Base-by-base conservation (phyloP, 176 grass and related monocot species). In the Phoenix roebelenii region DNA sequence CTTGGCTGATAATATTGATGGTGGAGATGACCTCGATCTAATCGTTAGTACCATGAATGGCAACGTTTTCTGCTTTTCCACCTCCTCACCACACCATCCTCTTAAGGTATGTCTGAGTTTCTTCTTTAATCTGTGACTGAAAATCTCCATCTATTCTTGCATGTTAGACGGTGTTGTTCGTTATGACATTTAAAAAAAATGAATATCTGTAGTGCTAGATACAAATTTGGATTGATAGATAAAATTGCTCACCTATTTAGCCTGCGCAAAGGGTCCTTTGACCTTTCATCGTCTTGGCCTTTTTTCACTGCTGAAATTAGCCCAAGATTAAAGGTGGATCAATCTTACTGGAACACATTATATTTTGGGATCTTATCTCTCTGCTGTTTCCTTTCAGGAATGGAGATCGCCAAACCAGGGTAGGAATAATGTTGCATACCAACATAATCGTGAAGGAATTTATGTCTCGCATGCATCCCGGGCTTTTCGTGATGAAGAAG, bases 11-110 rank as follows among this genome's bases (percentile, higher is more conserved):
- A 90, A 90, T 75, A 83, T 97, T 48, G 87, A 97, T 76, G 92
- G 92, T 57, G 92, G 87, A 74, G 87, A 97, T 76, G 92, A 97
- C 66, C 83, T 97, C 55, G 92, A 97, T 88, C 80, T 97, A 63
- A 85, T 97, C 62, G 84, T 97, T 51, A 85, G 84, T 64, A 97
- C 92, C 56, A 97, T 97, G 92, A 97, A 97, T 49, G 92, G 92
- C 69, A 97, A 88, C 16, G 87, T 91, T 44, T 97, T 97, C 59
- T 91, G 92, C 76, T 97, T 97, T 75, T 91, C 92, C 24, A 97
- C 87, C 56, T 78, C 79, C 22, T 97, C 87, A 44, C 87, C 76
- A 16, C 84, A 97, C 66, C 92, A 97, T 80, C 92, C 92, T 52
- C 83, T 96, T 25, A 96, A 96, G 92, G 92, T 88, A 44, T 55